phyloP scores from a whole-genome alignment of 2,329 filamentous ascomycete genomes.

The Ceratocystis harringtonii region DNA sequence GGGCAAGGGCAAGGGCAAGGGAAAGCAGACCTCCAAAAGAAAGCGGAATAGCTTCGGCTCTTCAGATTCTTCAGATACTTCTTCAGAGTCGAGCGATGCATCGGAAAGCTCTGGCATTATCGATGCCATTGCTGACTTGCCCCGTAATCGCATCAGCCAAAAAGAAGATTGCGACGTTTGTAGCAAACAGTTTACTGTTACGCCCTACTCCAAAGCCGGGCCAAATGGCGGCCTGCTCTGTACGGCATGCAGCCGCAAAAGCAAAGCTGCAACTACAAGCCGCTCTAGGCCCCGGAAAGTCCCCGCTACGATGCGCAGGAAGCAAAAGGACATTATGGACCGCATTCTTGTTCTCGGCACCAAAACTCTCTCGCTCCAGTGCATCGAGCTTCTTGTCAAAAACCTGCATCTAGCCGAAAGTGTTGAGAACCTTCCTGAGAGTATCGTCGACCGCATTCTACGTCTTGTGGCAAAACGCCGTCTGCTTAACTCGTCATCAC shows the following conservation, averaged over 20 bases:
- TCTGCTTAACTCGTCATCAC: conserved; percentile 37
- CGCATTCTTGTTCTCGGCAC: conserved; percentile 50
- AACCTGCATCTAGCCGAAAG: conserved; percentile 48
- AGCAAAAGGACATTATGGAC: conserved; percentile 74
- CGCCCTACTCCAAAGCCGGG: conserved; percentile 69
- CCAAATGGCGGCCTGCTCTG: conserved; percentile 80
- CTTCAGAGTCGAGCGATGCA: conserved; percentile 24
- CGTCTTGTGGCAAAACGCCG: conserved; percentile 44
- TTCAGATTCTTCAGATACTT: conserved; percentile 18
- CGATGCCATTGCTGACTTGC: neutral
- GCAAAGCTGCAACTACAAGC: conserved; percentile 29
- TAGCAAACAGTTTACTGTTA: conserved; percentile 80
- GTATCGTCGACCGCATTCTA: conserved; percentile 43
- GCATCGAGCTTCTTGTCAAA: conserved; percentile 46
- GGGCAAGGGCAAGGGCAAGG: conserved; percentile 15
- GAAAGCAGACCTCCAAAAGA: neutral
- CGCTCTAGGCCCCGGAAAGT: conserved; percentile 25
- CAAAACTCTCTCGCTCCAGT: conserved; percentile 51
- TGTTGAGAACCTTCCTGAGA: conserved; percentile 42
- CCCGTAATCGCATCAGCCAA: conserved; percentile 47
- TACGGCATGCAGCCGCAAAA: conserved; percentile 54
- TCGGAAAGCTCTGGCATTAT: conserved; percentile 34
- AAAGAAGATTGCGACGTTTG: conserved; percentile 79
- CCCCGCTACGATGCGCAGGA: conserved; percentile 10
- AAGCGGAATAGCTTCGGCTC: conserved; percentile 19